These are phyloP conservation scores for Beta macrorhiza DNA, from an alignment of 179 eudicot genomes.

Conservation along the genomic window DNA sequence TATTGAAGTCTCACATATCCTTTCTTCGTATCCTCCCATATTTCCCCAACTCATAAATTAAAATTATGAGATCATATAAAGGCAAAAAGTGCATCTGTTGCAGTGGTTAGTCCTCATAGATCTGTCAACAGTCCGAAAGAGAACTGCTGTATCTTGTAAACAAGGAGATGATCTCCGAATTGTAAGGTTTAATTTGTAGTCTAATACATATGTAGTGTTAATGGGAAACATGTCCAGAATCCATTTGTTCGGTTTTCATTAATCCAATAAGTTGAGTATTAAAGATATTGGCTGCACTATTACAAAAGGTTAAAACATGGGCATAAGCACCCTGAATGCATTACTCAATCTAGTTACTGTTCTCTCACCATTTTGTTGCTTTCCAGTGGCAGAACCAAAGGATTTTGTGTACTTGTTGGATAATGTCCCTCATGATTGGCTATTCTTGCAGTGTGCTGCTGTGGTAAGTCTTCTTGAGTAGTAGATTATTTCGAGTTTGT, in stretches of 20 bases:
- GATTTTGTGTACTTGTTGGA: slow-evolving; percentile 76
- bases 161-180: no score
- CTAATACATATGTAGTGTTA: background rate
- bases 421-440: slow-evolving; percentile 88
- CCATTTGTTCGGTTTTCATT: background rate
- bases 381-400: slow-evolving; percentile 70
- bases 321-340: no score
- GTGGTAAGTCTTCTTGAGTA: slow-evolving; percentile 55
- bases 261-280: background rate
- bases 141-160: background rate
- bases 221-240: background rate
- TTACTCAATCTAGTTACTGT: background rate
- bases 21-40: background rate
- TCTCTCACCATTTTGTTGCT: slow-evolving; percentile 21
- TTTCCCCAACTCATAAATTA: background rate
- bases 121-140: background rate
- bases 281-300: no score
- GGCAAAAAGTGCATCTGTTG: background rate
- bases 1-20: background rate
- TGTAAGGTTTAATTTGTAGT: background rate
- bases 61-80: background rate
- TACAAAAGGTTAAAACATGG: no score
- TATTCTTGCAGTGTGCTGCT: slow-evolving; percentile 75
- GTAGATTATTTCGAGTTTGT: background rate
- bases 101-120: background rate